Percentiles rank a stretch among this genome's conserved stretches.
Evolutionary conservation across 2,329 filamentous ascomycete genomes (phyloP).

Genomic region (Apiospora saccharicola): DNA sequence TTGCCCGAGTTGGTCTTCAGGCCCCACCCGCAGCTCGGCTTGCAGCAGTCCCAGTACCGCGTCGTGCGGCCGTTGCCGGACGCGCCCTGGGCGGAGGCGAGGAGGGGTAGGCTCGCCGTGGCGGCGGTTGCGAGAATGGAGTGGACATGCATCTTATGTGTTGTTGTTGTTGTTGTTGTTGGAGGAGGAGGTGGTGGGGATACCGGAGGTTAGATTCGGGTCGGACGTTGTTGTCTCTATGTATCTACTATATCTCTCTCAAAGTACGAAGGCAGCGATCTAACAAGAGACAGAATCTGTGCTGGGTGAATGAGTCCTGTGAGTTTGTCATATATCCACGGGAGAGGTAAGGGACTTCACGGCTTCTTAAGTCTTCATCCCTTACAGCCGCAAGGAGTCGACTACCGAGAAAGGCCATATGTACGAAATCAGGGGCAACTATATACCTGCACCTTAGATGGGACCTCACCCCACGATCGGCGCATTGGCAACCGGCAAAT

Average conservation of each 20-base stretch:
- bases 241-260: background rate
- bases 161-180: background rate
- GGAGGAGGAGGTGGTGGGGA: too few species aligned
- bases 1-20: constrained; percentile 60
- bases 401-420: background rate
- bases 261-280: background rate
- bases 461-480: background rate
- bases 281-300: background rate
- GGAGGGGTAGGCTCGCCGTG: constrained; percentile 21
- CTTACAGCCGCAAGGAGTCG: background rate
- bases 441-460: background rate
- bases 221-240: background rate
- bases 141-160: background rate
- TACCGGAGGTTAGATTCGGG: background rate
- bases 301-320: background rate
- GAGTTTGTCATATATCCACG: background rate
- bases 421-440: background rate
- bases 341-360: background rate
- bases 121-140: background rate
- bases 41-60: constrained; percentile 73
- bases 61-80: constrained; percentile 43
- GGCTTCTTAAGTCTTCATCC: background rate
- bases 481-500: constrained; percentile 9
- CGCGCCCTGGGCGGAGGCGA: constrained; percentile 35
- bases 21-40: constrained; percentile 70